These are phyloP conservation scores for Verticillium nubilum DNA, from an alignment of 2,329 filamentous ascomycete genomes.

Conservation along the genomic window DNA sequence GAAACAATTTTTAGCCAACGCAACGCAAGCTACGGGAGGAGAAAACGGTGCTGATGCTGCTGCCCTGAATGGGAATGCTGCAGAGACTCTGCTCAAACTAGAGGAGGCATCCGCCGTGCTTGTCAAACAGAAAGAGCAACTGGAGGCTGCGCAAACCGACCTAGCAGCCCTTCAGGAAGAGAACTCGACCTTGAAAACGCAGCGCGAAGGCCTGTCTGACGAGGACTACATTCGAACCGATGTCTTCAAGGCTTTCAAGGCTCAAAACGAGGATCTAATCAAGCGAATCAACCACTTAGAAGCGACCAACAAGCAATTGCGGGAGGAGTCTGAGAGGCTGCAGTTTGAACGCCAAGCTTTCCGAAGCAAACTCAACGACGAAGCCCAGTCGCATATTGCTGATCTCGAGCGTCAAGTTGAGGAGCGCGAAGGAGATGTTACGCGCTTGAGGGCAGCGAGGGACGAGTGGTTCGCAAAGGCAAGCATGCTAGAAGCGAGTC, in stretches of 20 bases:
- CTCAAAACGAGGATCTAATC: slow-evolving; percentile 87
- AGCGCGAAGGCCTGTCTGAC: slow-evolving; percentile 71
- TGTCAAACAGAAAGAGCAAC: slow-evolving; percentile 81
- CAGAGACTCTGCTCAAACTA: slow-evolving; percentile 69
- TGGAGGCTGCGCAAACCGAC: slow-evolving; percentile 73
- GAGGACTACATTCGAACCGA: slow-evolving; percentile 93
- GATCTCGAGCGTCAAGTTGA: slow-evolving; percentile 81
- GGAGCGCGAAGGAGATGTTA: slow-evolving; percentile 76
- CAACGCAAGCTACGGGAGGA: slow-evolving; percentile 40
- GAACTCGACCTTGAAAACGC: slow-evolving; percentile 64
- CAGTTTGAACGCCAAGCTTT: slow-evolving; percentile 82
- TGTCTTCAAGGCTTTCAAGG: slow-evolving; percentile 86
- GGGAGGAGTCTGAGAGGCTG: slow-evolving; percentile 78
- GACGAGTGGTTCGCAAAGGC: slow-evolving; percentile 85
- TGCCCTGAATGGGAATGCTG: slow-evolving; percentile 49
- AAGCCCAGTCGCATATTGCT: slow-evolving; percentile 64
- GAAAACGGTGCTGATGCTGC: slow-evolving; percentile 51
- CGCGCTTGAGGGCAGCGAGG: slow-evolving; percentile 74
- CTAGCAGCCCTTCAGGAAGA: slow-evolving; percentile 72
- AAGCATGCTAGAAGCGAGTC: slow-evolving; percentile 68
- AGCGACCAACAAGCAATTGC: slow-evolving; percentile 77
- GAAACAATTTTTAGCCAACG: slow-evolving; percentile 74
- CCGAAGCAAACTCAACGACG: slow-evolving; percentile 73
- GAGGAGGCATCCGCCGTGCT: slow-evolving; percentile 72
- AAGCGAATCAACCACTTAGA: slow-evolving; percentile 89